phyloP scores from a whole-genome alignment of 495 filamentous ascomycete species.

The Aspergillus panamensis region DNA sequence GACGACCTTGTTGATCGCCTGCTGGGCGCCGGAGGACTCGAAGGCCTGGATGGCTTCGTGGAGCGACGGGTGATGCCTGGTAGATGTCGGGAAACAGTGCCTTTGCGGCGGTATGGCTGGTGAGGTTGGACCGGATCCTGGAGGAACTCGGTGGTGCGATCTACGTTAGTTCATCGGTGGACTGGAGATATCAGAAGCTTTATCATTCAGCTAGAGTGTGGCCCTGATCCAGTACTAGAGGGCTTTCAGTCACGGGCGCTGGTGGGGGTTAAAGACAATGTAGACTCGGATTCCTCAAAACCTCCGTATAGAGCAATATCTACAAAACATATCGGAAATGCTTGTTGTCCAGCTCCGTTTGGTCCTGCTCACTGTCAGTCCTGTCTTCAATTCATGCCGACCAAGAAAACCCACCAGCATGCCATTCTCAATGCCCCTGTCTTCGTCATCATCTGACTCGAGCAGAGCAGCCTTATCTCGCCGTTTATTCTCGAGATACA shows the following conservation, averaged over 20 bases:
- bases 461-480: conserved; percentile 44
- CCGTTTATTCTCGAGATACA: conserved; percentile 52
- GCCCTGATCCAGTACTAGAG: too few relatives aligned
- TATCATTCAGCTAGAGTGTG: too few relatives aligned
- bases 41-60: not conserved
- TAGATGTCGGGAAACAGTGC: too few relatives aligned
- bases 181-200: too few relatives aligned
- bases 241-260: too few relatives aligned
- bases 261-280: too few relatives aligned
- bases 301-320: too few relatives aligned
- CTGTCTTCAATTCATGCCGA: not conserved
- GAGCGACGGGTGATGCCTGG: not conserved
- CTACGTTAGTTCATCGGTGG: too few relatives aligned
- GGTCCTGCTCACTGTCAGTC: conserved; percentile 32
- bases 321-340: conserved; percentile 44
- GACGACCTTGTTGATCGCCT: not conserved
- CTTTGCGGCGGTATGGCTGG: too few relatives aligned
- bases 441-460: conserved; percentile 35
- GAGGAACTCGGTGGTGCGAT: too few relatives aligned
- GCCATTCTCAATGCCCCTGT: conserved; percentile 49
- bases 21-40: not conserved
- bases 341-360: conserved; percentile 55
- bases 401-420: conserved; percentile 37
- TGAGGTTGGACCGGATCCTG: too few relatives aligned
- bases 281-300: too few relatives aligned